Evolutionary conservation across 106 monocot genomes (phyloP), one percentile per base, ranked within the genome.

Genomic region (Amphibolis antarctica): DNA sequence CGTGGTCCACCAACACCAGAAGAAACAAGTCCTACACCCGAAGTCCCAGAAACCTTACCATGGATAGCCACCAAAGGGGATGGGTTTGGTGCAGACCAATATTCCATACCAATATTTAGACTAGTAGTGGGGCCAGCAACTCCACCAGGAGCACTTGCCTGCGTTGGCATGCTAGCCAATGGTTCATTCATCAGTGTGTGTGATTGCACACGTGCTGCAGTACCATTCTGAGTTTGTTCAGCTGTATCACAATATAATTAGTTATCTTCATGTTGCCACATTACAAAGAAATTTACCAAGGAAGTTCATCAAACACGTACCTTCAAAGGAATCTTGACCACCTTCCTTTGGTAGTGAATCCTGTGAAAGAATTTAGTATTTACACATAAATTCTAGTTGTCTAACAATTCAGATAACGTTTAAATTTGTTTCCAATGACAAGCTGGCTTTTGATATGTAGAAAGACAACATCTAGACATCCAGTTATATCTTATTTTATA

Each of bases 51-150:
- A 63, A 74, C 78, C 75, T 88, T 88, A 9, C 78, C 74, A 29
- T 64, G 77, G 21, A 83, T 46, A 22, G 82, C 74, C 23, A 65
- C 42, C 36, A 74, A 24, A 0, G 56, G 44, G 31, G 78, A 65
- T 63, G 83, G 55, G 23, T 58, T 67, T 45, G 85, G 62, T 69
- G 79, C 72, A 36, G 59, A 71, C 85, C 88, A 88, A 30, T 88
- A 92, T 45, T 92, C 88, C 82, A 88, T 82, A 13, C 92, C 88
- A 28, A 88, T 88, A 66, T 88, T 84, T 62, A 88, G 75, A 62
- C 81, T 88, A 45, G 88, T 84, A 18, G 84, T 79, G 21, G 88
- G 88, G 42, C 77, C 71, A 64, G 66, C 53, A 66, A 78, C 46
- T 0, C 46, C 66, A 65, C 64, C 74, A 54, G 79, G 64, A 28